Evolutionary conservation across 768 basidiomycete genomes (phyloP).

Genomic region (Myochromella boudieri): DNA sequence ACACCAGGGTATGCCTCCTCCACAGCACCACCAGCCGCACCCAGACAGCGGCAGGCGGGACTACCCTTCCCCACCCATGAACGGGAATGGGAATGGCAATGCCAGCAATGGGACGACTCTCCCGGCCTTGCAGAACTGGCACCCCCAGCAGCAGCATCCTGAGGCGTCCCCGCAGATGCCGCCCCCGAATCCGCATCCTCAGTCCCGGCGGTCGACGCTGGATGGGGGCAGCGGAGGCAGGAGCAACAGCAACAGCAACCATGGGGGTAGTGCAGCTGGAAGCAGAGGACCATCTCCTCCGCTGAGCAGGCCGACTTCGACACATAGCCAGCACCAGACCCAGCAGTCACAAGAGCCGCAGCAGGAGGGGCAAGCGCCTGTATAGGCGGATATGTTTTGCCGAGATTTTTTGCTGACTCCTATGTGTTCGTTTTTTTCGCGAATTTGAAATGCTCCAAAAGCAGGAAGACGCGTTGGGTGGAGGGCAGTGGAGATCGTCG

Average conservation of each 20-base stretch:
- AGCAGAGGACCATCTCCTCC: constrained; percentile 2
- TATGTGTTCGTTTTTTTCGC: no score
- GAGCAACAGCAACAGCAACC: neutral
- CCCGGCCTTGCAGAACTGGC: constrained; percentile 50
- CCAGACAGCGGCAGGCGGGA: constrained; percentile 30
- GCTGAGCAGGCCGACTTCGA: no score
- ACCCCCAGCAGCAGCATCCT: constrained; percentile 19
- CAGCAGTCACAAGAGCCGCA: neutral
- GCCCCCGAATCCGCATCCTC: neutral
- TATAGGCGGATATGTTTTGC: neutral
- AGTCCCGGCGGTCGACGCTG: neutral
- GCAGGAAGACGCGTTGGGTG: no score
- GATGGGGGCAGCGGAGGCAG: neutral
- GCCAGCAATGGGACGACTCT: constrained; percentile 30
- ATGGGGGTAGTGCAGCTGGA: neutral
- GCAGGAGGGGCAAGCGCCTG: neutral
- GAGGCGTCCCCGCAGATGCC: constrained; percentile 18
- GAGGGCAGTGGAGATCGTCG: no score
- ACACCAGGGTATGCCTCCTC: neutral
- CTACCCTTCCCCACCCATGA: constrained; percentile 21
- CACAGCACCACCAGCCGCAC: constrained; percentile 39
- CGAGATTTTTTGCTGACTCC: no score
- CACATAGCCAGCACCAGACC: neutral
- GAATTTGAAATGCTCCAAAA: no score
- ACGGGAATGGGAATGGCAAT: constrained; percentile 5